Conservation (phyloP, 1,139 yeast species). For the Scheffersomyces titani region DNA sequence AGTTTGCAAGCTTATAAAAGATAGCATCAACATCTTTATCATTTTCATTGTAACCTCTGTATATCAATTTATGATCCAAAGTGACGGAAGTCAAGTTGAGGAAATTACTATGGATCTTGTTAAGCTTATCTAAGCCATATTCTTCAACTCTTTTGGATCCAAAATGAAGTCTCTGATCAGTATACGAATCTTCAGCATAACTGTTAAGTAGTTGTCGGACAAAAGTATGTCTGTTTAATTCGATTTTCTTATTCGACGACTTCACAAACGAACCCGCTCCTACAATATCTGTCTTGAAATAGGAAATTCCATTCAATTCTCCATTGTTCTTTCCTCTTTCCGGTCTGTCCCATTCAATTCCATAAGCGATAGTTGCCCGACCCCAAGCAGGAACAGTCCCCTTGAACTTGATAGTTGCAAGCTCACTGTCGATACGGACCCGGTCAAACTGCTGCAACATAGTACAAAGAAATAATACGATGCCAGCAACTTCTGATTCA, state of each 20-base stretch:
- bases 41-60: constrained; percentile 11
- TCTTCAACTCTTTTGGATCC: constrained; percentile 62
- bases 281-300: constrained; percentile 45
- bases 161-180: constrained; percentile 30
- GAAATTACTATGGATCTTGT: constrained; percentile 48
- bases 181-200: constrained; percentile 38
- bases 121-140: constrained; percentile 64
- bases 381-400: constrained; percentile 70
- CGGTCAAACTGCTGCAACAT: constrained; percentile 1
- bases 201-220: constrained; percentile 49
- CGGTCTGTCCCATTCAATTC: constrained; percentile 85
- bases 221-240: constrained; percentile 30
- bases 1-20: constrained; percentile 19
- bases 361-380: constrained; percentile 49
- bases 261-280: constrained; percentile 72
- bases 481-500: too few relatives aligned
- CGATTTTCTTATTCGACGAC: constrained; percentile 29
- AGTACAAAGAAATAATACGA: not conserved
- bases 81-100: constrained; percentile 48
- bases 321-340: constrained; percentile 82
- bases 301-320: constrained; percentile 55
- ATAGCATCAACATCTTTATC: constrained; percentile 7
- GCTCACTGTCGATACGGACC: constrained; percentile 15
- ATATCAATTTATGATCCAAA: constrained; percentile 41
- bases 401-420: constrained; percentile 63